Evolutionary conservation across 495 filamentous ascomycete genomes (phyloP), one percentile per base, ranked within the genome.

Genomic region (Daldinia bambusicola): DNA sequence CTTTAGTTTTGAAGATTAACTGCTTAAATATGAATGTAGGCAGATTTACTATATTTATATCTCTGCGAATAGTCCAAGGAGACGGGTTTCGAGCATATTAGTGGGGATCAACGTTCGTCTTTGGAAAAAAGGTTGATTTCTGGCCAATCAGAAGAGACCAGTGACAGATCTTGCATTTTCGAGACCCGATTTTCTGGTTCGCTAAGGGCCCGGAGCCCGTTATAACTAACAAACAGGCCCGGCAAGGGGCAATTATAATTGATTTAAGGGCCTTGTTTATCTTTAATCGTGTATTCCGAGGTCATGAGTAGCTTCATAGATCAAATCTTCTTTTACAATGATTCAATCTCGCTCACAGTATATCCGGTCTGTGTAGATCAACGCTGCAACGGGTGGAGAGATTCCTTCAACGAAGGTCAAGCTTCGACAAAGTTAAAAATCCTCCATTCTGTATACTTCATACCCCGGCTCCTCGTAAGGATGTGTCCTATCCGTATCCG

Each of bases 401-500:
- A n/a, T n/a, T n/a, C n/a, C n/a, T n/a, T n/a, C n/a, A n/a, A n/a
- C n/a, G n/a, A n/a, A n/a, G n/a, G n/a, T n/a, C n/a, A n/a, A n/a
- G n/a, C n/a, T n/a, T n/a, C n/a, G n/a, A 53, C 20, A 6, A 3
- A 1, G 7, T 81, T 78, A 92, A 67, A 92, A 85, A 81, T 91
- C 85, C 78, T 94, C 90, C 73, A 93, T 75, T 77, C 86, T 90
- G 78, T 86, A 90, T 26, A 93, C 91, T 66, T 90, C 86, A 83
- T 94, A 94, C 1, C 88, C 85, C 13, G 87, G 86, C 74, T 91
- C 89, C 74, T 94, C 92, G 74, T 94, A 94, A 26, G 92, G 92
- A 86, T 94, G 92, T 22, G 88, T 85, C 71, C 89, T 89, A 69
- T 34, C 20, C 57, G 61, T 32, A 14, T 43, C 63, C 52, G 60